Base-by-base conservation (phyloP, 2,329 filamentous ascomycete species). In the Herpotrichia juniperi region DNA sequence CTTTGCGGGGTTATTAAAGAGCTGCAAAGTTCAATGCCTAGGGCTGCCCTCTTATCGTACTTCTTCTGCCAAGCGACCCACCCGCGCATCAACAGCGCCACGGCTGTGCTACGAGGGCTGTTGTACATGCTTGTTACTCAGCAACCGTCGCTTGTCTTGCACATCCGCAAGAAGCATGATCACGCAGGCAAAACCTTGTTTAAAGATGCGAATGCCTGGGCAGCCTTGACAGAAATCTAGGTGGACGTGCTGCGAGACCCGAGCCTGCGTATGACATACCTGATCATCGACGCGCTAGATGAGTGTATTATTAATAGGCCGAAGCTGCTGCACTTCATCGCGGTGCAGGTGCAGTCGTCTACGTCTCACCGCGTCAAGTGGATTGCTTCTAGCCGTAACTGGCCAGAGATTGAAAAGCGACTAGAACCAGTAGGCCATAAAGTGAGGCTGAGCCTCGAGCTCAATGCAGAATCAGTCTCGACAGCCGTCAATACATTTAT, bases 331-430 rank as follows among this genome's bases (percentile, higher is more conserved):
- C 11, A 11, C 34, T 39, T 39, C 17, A 16, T 39, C 17, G 34
- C 17, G 17, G n/a, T n/a, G n/a, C n/a, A n/a, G n/a, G 17, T 10
- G 34, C 34, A 39, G 10, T 39, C 34, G 17, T 47, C 34, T 30
- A 21, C 74, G 50, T 81, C 9, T 53, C 79, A 0, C 17, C 21
- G 37, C 21, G 45, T 40, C 30, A 47, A 47, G 17, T 47, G 31
- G 45, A 47, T 47, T 14, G 19, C 22, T 9, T 76, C 76, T 0
- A 81, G 79, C 44, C 78, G 79, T 4, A 78, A 79, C 17, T 67
- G 54, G 63, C 59, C 24, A 0, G 34, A 39, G 9, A 39, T 39
- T 39, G 34, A 39, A 17, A 16, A 39, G 17, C 10, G 17, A 17
- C 34, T 39, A 10, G 34, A 39, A 16, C 9, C 8, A 19, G 34